These are phyloP conservation scores for Scutellaria baicalensis DNA, from an alignment of 257 asterid species.

Conservation along the genomic window DNA sequence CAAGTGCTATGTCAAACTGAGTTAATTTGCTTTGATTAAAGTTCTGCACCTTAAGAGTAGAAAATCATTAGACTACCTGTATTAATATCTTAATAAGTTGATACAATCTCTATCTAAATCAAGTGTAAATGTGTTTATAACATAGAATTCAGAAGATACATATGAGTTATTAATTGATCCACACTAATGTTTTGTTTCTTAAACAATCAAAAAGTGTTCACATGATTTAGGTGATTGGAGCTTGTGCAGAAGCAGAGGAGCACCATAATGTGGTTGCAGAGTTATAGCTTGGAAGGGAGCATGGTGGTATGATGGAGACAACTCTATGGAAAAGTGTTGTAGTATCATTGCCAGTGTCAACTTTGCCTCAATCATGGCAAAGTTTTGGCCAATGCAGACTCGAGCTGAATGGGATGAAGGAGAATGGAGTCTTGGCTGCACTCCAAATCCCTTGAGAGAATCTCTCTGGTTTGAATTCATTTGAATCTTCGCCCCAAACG, in stretches of 20 bases:
- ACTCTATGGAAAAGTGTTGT: slow-evolving; percentile 16
- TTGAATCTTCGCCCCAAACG: slow-evolving; percentile 26
- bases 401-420: slow-evolving; percentile 25
- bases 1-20: no score
- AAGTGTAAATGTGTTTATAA: no score
- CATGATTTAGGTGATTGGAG: not conserved
- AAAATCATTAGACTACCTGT: no score
- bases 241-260: slow-evolving; percentile 4
- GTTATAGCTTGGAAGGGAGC: slow-evolving; percentile 17
- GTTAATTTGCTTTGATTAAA: no score
- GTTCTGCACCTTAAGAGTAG: no score
- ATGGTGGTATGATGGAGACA: slow-evolving; percentile 23
- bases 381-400: slow-evolving; percentile 30
- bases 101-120: no score
- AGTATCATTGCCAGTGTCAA: slow-evolving; percentile 18
- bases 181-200: no score
- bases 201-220: not conserved
- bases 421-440: slow-evolving; percentile 12
- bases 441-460: slow-evolving; percentile 22
- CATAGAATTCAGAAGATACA: no score
- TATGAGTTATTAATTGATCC: no score
- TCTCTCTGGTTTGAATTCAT: slow-evolving; percentile 28
- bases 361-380: slow-evolving; percentile 20
- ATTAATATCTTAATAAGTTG: no score
- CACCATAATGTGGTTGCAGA: slow-evolving; percentile 27